Evolutionary conservation across 2,329 filamentous ascomycete genomes (phyloP), one percentile per base, ranked within the genome.

Genomic region (Lachnellula cervina): DNA sequence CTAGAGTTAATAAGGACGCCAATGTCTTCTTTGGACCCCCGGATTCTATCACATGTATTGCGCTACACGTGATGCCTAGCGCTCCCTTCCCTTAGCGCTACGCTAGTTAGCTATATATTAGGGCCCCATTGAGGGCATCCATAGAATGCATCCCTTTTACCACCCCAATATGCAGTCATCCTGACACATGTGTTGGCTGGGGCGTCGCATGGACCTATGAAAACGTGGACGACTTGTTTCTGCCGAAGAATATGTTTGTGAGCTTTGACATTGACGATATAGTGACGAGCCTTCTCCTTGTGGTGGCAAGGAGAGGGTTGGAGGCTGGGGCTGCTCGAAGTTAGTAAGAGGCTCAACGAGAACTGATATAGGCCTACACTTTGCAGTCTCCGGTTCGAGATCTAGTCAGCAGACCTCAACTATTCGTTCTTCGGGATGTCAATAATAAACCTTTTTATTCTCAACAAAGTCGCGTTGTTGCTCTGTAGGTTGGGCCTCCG

Each of bases 191-290:
- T 59, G 9, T 48, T 38, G 1, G 67, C 59, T 16, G 68, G 62
- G 2, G 54, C 45, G 37, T 63, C 51, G 52, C 72, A 71, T 7
- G 64, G 63, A 4, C 71, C 72, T 3, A 74, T 63, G 62, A 73
- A 72, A 48, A 73, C 54, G 55, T 71, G 66, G 17, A 73, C 66
- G 40, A 64, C 67, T 62, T 70, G 73, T 2, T 69, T 68, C 56
- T 68, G 67, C 2, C 60, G 59, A 35, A 72, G 65, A 16, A 66
- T 63, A 50, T 71, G 68, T 54, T 72, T 73, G 21, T 66, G 60
- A 32, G 68, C 66, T 51, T 68, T 68, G 51, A 73, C 21, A 21
- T 21, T 21, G 21, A 21, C 21, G 21, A 23, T 23, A 23, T 23
- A 23, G 59, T 62, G 55, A 71, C 25, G 61, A 43, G 13, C 16